These are phyloP conservation scores for Phytophthora sansomeana DNA, from an alignment of 352 stramenopile genomes.

Conservation along the genomic window DNA sequence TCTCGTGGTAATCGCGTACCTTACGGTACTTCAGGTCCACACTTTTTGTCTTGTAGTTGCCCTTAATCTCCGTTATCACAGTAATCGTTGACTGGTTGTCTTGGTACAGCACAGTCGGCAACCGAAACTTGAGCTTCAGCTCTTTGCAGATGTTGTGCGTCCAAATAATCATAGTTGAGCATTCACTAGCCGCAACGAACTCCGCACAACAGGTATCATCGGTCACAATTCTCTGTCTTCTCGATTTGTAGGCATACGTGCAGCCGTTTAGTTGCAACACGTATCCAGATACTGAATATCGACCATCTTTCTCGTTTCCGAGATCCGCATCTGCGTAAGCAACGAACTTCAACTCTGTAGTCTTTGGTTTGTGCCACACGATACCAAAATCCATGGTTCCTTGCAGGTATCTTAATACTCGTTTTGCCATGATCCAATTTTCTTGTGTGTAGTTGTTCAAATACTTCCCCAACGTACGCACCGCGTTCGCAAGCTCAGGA, in stretches of 20 bases:
- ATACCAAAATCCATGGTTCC: conserved; percentile 12
- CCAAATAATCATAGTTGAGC: conserved; percentile 15
- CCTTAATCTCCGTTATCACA: conserved; percentile 12
- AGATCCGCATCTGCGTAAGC: not conserved
- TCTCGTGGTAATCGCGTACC: conserved; percentile 8
- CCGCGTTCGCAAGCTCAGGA: conserved; percentile 9
- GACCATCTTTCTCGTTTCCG: not conserved
- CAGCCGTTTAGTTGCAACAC: too few species aligned
- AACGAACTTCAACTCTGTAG: too few species aligned
- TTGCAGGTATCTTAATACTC: conserved; percentile 5
- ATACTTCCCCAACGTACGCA: conserved; percentile 23
- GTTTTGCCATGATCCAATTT: conserved; percentile 15
- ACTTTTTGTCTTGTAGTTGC: conserved; percentile 18
- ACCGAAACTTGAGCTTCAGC: conserved; percentile 3
- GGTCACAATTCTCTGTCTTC: too few species aligned
- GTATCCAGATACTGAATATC: too few species aligned
- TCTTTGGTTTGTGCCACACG: conserved; percentile 3
- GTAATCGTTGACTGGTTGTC: conserved; percentile 19
- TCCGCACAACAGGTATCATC: conserved; percentile 11
- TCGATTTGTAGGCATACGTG: too few species aligned
- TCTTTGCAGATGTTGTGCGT: conserved; percentile 18
- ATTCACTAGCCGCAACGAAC: conserved; percentile 2
- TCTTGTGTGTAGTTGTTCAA: conserved; percentile 14
- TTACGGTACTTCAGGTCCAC: conserved; percentile 22
- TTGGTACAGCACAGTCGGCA: conserved; percentile 13